Percentiles rank a stretch among this genome's conserved stretches.
Conservation (phyloP, 2,329 filamentous ascomycete species). For the Pseudogymnoascus sp. region DNA sequence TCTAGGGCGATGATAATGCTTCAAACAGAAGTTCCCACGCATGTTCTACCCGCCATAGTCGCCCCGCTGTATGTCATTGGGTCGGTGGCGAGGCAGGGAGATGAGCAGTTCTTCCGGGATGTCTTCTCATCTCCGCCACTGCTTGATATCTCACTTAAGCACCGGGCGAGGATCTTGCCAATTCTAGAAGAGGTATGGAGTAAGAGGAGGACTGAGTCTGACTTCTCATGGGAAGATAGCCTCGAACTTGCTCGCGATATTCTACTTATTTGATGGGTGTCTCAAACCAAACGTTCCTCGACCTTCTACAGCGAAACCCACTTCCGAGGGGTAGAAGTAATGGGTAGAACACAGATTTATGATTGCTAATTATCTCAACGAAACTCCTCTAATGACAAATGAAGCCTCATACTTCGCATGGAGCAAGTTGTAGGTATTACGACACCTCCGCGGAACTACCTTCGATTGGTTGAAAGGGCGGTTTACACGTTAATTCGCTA, state of each 20-base stretch:
- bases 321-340: background rate
- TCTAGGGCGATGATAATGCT: constrained; percentile 19
- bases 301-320: background rate
- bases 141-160: constrained; percentile 20
- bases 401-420: background rate
- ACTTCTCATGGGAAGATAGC: constrained; percentile 14
- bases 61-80: constrained; percentile 23
- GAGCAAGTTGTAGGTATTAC: background rate
- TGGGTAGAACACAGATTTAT: background rate
- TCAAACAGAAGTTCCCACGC: constrained; percentile 13
- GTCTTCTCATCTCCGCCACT: constrained; percentile 21
- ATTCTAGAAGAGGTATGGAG: constrained; percentile 23
- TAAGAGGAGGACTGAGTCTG: constrained; percentile 12
- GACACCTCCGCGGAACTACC: background rate
- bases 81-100: constrained; percentile 17
- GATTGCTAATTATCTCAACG: background rate
- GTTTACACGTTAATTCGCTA: background rate
- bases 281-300: background rate
- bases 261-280: constrained; percentile 17
- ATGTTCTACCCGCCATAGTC: constrained; percentile 19
- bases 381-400: background rate
- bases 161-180: constrained; percentile 22
- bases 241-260: constrained; percentile 15
- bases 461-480: background rate
- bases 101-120: constrained; percentile 21